Conservation (phyloP, 495 filamentous ascomycete species). For the Hypomontagnella monticulosa region DNA sequence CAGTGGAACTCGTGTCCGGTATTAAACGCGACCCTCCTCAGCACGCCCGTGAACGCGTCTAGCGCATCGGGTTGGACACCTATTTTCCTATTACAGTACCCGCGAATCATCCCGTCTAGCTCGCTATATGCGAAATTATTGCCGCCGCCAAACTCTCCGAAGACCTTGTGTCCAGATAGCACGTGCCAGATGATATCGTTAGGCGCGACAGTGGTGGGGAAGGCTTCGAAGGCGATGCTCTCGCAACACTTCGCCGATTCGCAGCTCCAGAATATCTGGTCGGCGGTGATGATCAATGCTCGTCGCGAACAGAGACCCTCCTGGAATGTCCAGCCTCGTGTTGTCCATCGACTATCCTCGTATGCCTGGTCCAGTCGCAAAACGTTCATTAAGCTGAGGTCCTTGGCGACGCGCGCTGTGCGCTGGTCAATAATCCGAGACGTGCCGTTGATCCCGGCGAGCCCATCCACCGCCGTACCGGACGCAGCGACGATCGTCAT, state of each 20-base stretch:
- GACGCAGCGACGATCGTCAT: conserved; percentile 46
- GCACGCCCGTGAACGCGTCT: conserved; percentile 32
- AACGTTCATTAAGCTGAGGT: conserved; percentile 20
- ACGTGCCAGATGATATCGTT: conserved; percentile 16
- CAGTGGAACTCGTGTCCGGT: conserved; percentile 30
- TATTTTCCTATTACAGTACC: conserved; percentile 19
- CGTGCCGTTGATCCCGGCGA: conserved; percentile 20
- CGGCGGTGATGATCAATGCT: conserved; percentile 43
- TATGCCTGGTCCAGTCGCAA: conserved; percentile 17
- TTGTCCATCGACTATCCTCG: conserved; percentile 43
- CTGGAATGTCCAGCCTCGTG: conserved; percentile 56
- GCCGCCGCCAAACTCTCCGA: conserved; percentile 25
- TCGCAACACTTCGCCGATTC: conserved; percentile 28
- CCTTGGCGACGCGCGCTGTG: conserved; percentile 13
- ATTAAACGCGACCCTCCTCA: conserved; percentile 12
- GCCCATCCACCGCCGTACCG: conserved; percentile 15
- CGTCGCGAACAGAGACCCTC: conserved; percentile 49
- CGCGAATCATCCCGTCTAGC: conserved; percentile 8
- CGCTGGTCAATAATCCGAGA: background rate
- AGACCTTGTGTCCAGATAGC: conserved; percentile 21
- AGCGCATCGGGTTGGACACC: conserved; percentile 15
- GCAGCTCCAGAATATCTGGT: conserved; percentile 47
- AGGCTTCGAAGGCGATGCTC: conserved; percentile 27
- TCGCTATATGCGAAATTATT: conserved; percentile 27
- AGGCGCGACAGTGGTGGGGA: conserved; percentile 15